Evolutionary conservation across 75 land plant species (phyloP).

Genomic region (Picea sitchensis): DNA sequence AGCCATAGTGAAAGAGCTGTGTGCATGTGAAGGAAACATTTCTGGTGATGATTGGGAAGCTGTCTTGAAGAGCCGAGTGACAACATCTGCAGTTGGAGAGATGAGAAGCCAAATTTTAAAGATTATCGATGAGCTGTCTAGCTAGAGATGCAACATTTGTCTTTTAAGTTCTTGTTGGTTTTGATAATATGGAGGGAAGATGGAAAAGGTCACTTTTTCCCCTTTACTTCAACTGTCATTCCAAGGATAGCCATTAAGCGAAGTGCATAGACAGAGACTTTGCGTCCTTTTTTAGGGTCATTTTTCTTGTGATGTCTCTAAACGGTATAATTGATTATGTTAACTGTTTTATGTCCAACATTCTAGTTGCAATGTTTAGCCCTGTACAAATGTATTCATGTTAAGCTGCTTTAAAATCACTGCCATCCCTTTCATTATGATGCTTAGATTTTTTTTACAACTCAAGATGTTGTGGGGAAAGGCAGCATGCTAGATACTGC

Average conservation of each 20-base stretch:
- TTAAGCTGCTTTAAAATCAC: too few relatives aligned
- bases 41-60: conserved; percentile 28
- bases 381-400: too few relatives aligned
- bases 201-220: neutral
- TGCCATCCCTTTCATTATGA: too few relatives aligned
- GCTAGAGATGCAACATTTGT: neutral
- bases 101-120: conserved; percentile 29
- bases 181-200: neutral
- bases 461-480: too few relatives aligned
- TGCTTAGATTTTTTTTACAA: too few relatives aligned
- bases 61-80: conserved; percentile 19
- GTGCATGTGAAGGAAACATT: conserved; percentile 42
- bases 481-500: too few relatives aligned
- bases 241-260: neutral
- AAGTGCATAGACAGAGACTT: neutral
- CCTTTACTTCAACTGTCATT: neutral
- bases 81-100: conserved; percentile 18
- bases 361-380: too few relatives aligned
- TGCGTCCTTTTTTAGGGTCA: neutral
- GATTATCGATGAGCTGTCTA: conserved; percentile 17
- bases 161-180: neutral
- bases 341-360: too few relatives aligned
- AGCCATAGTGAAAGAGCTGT: conserved; percentile 60
- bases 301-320: too few relatives aligned
- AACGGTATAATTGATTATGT: too few relatives aligned